Evolutionary conservation across 352 stramenopile genomes (phyloP), one percentile per base, ranked within the genome.

Genomic region (Thraustotheca clavata): DNA sequence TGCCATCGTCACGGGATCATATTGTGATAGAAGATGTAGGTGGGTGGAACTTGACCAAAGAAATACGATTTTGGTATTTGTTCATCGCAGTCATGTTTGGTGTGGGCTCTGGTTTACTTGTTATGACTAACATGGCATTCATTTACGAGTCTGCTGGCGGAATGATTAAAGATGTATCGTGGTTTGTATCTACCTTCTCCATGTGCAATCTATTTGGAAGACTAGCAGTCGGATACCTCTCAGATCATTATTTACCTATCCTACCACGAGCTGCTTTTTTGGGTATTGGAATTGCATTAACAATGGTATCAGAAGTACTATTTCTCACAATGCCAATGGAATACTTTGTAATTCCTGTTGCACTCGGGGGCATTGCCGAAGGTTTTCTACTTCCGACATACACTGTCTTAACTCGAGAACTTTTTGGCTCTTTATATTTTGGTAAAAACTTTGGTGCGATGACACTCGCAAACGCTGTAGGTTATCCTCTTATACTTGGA

Each of bases 41-140:
- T 0, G 80, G 78, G 0, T 54, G 62, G 1, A 68, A 63, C 9
- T 68, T 90, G 24, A 65, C 89, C 2, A 11, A 33, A 0, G 80
- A 89, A 49, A 61, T 52, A 3, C 73, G 76, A 29, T 90, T 89
- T 50, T 90, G 77, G 80, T 32, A 86, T 41, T 62, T 91, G 29
- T 89, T 91, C 41, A 47, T 76, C 11, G 79, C 77, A 0, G 75
- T 89, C 0, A 86, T 90, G 41, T 81, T 89, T 32, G 61, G 88
- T 24, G 79, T 91, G 33, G 79, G 80, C 9, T 78, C 79, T n/a
- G 76, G 75, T 35, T 67, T 91, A 8, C 88, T 91, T 59, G 69
- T 91, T 36, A 89, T 89, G 77, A 65, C 79, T 35, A 91, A 89
- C 67, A 79, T 89, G 55, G 73, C 77, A 7, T 91, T 91, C 70